phyloP scores from a whole-genome alignment of 2,329 filamentous ascomycete species.

The Sphaerulina musiva region DNA sequence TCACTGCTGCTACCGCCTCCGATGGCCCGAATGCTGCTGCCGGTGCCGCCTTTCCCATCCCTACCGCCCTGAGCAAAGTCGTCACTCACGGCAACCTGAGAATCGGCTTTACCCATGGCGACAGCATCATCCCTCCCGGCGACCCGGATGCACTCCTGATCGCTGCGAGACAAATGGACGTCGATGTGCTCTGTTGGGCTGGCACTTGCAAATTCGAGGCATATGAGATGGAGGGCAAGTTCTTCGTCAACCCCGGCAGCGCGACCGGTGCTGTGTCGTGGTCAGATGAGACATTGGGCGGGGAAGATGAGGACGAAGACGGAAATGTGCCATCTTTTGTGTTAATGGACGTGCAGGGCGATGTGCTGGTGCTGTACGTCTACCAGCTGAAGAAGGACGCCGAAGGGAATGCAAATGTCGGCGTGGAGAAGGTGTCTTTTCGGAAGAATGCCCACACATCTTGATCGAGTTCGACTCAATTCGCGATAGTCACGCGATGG shows the following conservation, averaged over 20 bases:
- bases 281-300: conserved; percentile 37
- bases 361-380: conserved; percentile 90
- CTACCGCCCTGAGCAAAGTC: conserved; percentile 56
- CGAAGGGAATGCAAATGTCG: conserved; percentile 48
- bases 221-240: conserved; percentile 65
- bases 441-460: conserved; percentile 39
- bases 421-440: conserved; percentile 52
- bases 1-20: conserved; percentile 45
- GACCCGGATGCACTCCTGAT: conserved; percentile 62
- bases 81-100: conserved; percentile 62
- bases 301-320: conserved; percentile 45
- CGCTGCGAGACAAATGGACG: conserved; percentile 64
- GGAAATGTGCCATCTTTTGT: conserved; percentile 88
- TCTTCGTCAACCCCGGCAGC: conserved; percentile 64
- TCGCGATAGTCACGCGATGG: conserved; percentile 10
- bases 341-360: conserved; percentile 97
- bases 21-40: conserved; percentile 10
- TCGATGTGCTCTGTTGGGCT: conserved; percentile 63
- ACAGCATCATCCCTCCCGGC: conserved; percentile 63
- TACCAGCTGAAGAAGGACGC: conserved; percentile 57
- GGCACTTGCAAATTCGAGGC: conserved; percentile 65
- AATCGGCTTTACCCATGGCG: conserved; percentile 65
- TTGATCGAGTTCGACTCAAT: conserved; percentile 14
- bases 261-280: conserved; percentile 61
- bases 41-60: conserved; percentile 29